phyloP scores from a whole-genome alignment of 208 protist species.

The Leishmania tarentolae region DNA sequence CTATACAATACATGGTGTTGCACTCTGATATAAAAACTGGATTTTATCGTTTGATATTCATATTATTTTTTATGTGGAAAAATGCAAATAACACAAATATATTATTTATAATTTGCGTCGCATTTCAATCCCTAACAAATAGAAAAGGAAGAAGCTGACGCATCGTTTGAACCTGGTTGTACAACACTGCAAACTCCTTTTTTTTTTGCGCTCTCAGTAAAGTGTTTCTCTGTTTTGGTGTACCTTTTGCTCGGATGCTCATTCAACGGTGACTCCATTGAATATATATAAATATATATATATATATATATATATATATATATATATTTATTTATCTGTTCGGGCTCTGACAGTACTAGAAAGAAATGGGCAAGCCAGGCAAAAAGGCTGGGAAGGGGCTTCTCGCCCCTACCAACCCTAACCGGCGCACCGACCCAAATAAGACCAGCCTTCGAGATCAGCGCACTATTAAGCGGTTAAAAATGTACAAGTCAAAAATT shows the following conservation, averaged over 20 bases:
- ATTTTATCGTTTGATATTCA: background rate
- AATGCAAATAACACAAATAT: background rate
- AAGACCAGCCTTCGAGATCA: slow-evolving; percentile 87
- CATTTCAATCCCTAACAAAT: background rate
- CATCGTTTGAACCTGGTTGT: background rate
- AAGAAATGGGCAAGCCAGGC: slow-evolving; percentile 87
- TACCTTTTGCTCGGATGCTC: background rate
- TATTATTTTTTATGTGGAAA: background rate
- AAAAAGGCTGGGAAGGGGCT: slow-evolving; percentile 91
- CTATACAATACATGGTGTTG: background rate
- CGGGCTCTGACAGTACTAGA: background rate
- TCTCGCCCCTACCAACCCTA: slow-evolving; percentile 86
- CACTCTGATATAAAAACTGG: background rate
- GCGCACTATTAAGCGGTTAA: slow-evolving; percentile 85
- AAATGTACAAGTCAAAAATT: slow-evolving; percentile 91
- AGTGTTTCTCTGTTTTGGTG: background rate
- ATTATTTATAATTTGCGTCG: background rate
- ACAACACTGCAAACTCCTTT: background rate
- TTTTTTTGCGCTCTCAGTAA: background rate
- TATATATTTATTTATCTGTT: slow-evolving; percentile 14
- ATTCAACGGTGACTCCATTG: background rate
- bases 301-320: no score
- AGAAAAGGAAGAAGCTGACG: background rate
- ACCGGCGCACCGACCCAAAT: slow-evolving; percentile 72
- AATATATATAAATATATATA: no score